phyloP scores from a whole-genome alignment of 2,329 filamentous ascomycete species.

The Stemphylium lycopersici region DNA sequence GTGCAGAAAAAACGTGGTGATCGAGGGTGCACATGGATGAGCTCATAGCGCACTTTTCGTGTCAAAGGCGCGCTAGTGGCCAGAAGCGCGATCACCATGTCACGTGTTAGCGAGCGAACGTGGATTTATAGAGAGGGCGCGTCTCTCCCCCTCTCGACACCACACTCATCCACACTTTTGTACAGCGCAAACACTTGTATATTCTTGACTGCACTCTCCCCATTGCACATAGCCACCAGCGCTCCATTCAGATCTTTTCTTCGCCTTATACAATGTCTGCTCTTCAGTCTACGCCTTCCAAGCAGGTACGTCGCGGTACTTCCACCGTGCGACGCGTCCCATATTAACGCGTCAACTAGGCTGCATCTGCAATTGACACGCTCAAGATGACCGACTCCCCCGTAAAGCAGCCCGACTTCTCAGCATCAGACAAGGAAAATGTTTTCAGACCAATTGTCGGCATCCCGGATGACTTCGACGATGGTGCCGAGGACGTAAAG shows the following conservation, averaged over 20 bases:
- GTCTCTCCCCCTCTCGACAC: slow-evolving; percentile 21
- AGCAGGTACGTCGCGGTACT: slow-evolving; percentile 63
- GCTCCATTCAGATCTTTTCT: slow-evolving; percentile 15
- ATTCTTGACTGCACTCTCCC: slow-evolving; percentile 22
- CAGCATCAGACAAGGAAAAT: slow-evolving; percentile 80
- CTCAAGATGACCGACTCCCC: slow-evolving; percentile 90
- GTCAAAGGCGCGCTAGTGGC: slow-evolving; percentile 24
- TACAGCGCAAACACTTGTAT: slow-evolving; percentile 23
- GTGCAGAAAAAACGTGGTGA: slow-evolving; percentile 5
- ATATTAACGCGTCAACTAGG: slow-evolving; percentile 62
- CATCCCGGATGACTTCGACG: slow-evolving; percentile 53
- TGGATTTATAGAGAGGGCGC: slow-evolving; percentile 33
- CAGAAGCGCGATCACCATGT: slow-evolving; percentile 16
- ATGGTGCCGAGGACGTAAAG: slow-evolving; percentile 55
- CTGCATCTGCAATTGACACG: slow-evolving; percentile 82
- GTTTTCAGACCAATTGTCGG: slow-evolving; percentile 63
- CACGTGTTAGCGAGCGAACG: slow-evolving; percentile 31
- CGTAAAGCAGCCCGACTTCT: slow-evolving; percentile 86
- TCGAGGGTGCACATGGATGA: slow-evolving; percentile 19
- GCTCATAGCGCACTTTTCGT: slow-evolving; percentile 38
- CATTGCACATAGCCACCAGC: slow-evolving; percentile 17
- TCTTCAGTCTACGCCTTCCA: slow-evolving; percentile 72
- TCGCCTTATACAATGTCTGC: slow-evolving; percentile 68
- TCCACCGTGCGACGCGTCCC: slow-evolving; percentile 30
- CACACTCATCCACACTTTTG: slow-evolving; percentile 33